phyloP scores from a whole-genome alignment of 345 rosid species.

The Boechera retrofracta region DNA sequence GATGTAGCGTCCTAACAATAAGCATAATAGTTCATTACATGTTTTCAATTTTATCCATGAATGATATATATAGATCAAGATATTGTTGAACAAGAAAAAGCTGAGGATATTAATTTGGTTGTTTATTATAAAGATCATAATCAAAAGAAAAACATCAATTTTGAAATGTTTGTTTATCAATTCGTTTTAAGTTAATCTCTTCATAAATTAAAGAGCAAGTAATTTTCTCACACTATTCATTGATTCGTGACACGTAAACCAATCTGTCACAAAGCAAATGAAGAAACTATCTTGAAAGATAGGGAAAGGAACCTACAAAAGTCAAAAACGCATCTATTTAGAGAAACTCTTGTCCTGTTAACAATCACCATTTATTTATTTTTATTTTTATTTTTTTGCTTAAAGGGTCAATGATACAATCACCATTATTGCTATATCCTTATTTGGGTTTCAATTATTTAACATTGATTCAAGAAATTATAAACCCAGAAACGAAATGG shows the following conservation, averaged over 20 bases:
- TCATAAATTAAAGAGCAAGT: neutral
- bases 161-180: slow-evolving; percentile 1
- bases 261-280: slow-evolving; percentile 12
- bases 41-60: neutral
- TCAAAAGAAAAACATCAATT: neutral
- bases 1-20: neutral
- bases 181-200: neutral
- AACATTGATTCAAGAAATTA: slow-evolving; percentile 15
- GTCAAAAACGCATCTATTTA: neutral
- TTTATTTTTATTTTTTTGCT: no score
- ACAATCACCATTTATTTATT: neutral
- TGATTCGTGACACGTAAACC: slow-evolving; percentile 26
- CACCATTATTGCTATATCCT: neutral
- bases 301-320: neutral
- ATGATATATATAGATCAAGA: neutral
- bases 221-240: slow-evolving; percentile 5
- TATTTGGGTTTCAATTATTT: slow-evolving; percentile 19
- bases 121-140: neutral
- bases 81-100: neutral
- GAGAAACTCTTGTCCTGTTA: slow-evolving; percentile 16
- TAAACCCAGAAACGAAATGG: neutral
- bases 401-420: no score
- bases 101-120: neutral
- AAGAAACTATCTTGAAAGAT: slow-evolving; percentile 2
- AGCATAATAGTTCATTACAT: neutral